These are phyloP conservation scores for Collariella sp. DNA, from an alignment of 495 filamentous ascomycete species.

Conservation along the genomic window DNA sequence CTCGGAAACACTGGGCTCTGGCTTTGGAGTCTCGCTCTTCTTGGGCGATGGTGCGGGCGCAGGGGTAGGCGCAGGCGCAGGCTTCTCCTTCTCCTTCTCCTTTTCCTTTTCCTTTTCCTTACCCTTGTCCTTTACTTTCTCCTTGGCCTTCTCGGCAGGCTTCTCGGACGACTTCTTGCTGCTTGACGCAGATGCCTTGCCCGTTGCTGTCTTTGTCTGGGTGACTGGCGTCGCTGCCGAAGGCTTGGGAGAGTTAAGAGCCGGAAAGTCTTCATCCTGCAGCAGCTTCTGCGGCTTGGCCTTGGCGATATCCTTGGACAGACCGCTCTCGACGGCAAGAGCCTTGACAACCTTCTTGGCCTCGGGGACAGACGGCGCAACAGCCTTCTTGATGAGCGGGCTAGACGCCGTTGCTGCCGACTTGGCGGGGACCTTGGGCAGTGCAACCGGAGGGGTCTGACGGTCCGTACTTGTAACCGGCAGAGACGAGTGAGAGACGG, in stretches of 20 bases:
- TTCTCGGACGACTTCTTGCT: slow-evolving; percentile 16
- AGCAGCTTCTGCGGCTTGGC: slow-evolving; percentile 37
- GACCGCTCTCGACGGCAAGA: slow-evolving; percentile 36
- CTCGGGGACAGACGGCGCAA: slow-evolving; percentile 19
- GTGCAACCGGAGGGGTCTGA: slow-evolving; percentile 19
- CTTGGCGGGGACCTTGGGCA: slow-evolving; percentile 19
- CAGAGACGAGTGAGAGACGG: slow-evolving; percentile 20
- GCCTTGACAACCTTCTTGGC: slow-evolving; percentile 42
- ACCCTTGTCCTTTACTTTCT: slow-evolving; percentile 14
- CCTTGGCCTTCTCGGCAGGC: slow-evolving; percentile 6
- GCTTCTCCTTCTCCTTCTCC: slow-evolving; percentile 8
- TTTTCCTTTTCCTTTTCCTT: slow-evolving; percentile 11
- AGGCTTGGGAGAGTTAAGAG: slow-evolving; percentile 37
- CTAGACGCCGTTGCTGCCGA: slow-evolving; percentile 5
- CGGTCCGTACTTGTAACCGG: slow-evolving; percentile 1
- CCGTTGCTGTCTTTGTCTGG: slow-evolving; percentile 19
- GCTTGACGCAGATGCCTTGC: slow-evolving; percentile 17
- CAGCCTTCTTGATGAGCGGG: slow-evolving; percentile 22
- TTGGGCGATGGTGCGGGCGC: slow-evolving; percentile 24
- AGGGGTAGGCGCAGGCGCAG: not conserved
- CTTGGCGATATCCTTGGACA: slow-evolving; percentile 41
- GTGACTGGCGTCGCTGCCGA: slow-evolving; percentile 15
- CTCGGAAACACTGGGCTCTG: slow-evolving; percentile 7
- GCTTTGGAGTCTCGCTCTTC: slow-evolving; percentile 27
- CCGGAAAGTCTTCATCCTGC: slow-evolving; percentile 53